These are phyloP conservation scores for Dendrothele bispora DNA, from an alignment of 768 basidiomycete species.

Conservation along the genomic window DNA sequence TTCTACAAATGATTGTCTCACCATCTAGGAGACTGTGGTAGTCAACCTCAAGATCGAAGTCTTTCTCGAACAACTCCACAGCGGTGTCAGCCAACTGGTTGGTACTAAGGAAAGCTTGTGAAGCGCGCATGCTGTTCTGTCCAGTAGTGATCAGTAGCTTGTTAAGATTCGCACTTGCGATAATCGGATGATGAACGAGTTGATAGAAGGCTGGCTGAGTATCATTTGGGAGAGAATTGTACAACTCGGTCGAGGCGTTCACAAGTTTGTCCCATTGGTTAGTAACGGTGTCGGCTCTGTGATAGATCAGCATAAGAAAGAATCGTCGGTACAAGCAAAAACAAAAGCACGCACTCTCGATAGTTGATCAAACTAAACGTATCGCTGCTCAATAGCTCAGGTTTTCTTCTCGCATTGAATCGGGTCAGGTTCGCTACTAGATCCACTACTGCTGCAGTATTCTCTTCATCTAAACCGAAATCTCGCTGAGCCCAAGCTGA, in stretches of 20 bases:
- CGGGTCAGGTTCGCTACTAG: conserved; percentile 58
- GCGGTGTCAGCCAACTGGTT: conserved; percentile 58
- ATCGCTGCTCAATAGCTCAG: conserved; percentile 61
- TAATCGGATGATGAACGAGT: conserved; percentile 64
- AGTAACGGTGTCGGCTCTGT: conserved; percentile 58
- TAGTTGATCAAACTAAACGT: conserved; percentile 67
- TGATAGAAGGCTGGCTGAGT: conserved; percentile 67
- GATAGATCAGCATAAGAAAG: background rate
- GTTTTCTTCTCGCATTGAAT: conserved; percentile 62
- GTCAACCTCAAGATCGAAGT: conserved; percentile 58
- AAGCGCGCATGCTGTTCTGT: conserved; percentile 57
- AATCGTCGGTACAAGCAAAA: background rate
- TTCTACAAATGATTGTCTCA: conserved; percentile 24
- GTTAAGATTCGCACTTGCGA: conserved; percentile 57
- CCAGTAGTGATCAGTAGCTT: conserved; percentile 62
- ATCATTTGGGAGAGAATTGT: conserved; percentile 47
- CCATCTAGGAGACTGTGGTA: conserved; percentile 62
- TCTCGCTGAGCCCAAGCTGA: conserved; percentile 63
- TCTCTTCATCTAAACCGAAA: conserved; percentile 45
- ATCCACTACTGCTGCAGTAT: conserved; percentile 43
- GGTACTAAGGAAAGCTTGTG: conserved; percentile 62
- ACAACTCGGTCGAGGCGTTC: conserved; percentile 51
- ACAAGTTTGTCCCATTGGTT: conserved; percentile 49
- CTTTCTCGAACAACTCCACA: conserved; percentile 55
- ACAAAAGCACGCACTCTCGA: conserved; percentile 69